These are phyloP conservation scores for Phytophthora megakarya DNA, from an alignment of 352 stramenopile species.

Conservation along the genomic window DNA sequence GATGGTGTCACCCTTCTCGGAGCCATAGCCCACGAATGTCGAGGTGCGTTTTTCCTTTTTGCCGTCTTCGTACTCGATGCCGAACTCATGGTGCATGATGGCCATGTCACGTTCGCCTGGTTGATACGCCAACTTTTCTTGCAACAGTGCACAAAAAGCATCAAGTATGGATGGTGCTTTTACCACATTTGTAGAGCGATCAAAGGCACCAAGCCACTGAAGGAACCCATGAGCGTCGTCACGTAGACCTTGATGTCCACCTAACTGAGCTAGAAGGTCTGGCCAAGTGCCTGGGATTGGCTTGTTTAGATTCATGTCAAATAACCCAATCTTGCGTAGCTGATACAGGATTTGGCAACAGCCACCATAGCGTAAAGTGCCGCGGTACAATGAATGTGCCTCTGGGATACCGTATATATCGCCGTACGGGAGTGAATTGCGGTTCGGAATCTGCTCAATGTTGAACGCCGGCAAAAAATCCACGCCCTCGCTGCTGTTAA, in stretches of 20 bases:
- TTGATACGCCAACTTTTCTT: slow-evolving; percentile 90
- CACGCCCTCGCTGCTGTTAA: slow-evolving; percentile 82
- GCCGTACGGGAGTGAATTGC: slow-evolving; percentile 92
- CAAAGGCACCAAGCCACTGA: slow-evolving; percentile 77
- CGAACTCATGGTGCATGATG: slow-evolving; percentile 93
- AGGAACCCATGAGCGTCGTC: slow-evolving; percentile 74
- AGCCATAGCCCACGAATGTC: slow-evolving; percentile 92
- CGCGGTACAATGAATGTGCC: slow-evolving; percentile 92
- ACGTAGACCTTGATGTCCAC: slow-evolving; percentile 26
- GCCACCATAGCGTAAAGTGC: slow-evolving; percentile 94
- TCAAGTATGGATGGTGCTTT: slow-evolving; percentile 74
- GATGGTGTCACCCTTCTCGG: slow-evolving; percentile 89
- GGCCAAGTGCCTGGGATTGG: slow-evolving; percentile 75
- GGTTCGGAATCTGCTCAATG: slow-evolving; percentile 96
- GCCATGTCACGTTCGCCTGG: slow-evolving; percentile 95
- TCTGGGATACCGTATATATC: slow-evolving; percentile 95
- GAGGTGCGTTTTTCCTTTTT: slow-evolving; percentile 90
- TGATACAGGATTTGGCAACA: slow-evolving; percentile 93
- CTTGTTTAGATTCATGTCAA: slow-evolving; percentile 70
- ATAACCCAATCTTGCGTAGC: slow-evolving; percentile 89
- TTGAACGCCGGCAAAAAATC: slow-evolving; percentile 92
- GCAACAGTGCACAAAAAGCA: slow-evolving; percentile 85
- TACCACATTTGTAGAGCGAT: slow-evolving; percentile 55
- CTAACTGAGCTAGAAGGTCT: slow-evolving; percentile 71
- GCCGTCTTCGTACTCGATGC: slow-evolving; percentile 75